Percentiles rank a stretch among this genome's conserved stretches.
phyloP scores from a whole-genome alignment of 2,329 filamentous ascomycete species.

The Alternaria novae-zelandiae region DNA sequence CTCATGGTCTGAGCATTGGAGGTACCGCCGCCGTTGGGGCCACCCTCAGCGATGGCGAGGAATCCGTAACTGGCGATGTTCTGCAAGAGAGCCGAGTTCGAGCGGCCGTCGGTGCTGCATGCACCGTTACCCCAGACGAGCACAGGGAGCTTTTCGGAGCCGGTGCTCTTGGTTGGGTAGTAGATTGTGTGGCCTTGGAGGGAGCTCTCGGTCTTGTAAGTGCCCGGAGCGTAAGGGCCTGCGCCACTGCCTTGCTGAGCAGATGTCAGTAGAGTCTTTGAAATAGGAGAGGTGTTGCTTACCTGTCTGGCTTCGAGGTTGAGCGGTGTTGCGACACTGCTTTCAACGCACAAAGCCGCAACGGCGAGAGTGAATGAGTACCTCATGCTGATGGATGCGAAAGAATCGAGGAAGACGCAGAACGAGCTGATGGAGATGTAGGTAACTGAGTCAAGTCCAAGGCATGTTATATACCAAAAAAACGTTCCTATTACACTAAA shows the following conservation, averaged over 20 bases:
- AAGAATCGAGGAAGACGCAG: not conserved
- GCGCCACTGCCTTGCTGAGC: not conserved
- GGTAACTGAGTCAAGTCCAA: not conserved
- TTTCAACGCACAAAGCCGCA: not conserved
- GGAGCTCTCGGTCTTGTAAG: conserved; percentile 12
- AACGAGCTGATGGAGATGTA: not conserved
- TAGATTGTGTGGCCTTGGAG: conserved; percentile 25
- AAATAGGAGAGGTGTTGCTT: not conserved
- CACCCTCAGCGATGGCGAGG: conserved; percentile 25
- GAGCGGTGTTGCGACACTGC: not conserved
- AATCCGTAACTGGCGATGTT: conserved; percentile 19
- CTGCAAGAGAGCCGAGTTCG: conserved; percentile 18
- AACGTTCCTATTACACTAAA: not conserved
- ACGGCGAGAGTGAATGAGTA: conserved; percentile 3
- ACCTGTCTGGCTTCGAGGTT: not conserved
- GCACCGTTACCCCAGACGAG: conserved; percentile 35
- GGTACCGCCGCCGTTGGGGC: conserved; percentile 10
- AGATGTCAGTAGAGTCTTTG: not conserved
- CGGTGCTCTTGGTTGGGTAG: conserved; percentile 12
- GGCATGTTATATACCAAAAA: not conserved
- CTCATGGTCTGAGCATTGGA: conserved; percentile 18
- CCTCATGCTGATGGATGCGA: not conserved
- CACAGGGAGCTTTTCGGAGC: conserved; percentile 21
- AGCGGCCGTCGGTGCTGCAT: conserved; percentile 24
- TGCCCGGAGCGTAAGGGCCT: conserved; percentile 4